Evolutionary conservation across 352 stramenopile species (phyloP).

Genomic region (Plasmopara viticola): DNA sequence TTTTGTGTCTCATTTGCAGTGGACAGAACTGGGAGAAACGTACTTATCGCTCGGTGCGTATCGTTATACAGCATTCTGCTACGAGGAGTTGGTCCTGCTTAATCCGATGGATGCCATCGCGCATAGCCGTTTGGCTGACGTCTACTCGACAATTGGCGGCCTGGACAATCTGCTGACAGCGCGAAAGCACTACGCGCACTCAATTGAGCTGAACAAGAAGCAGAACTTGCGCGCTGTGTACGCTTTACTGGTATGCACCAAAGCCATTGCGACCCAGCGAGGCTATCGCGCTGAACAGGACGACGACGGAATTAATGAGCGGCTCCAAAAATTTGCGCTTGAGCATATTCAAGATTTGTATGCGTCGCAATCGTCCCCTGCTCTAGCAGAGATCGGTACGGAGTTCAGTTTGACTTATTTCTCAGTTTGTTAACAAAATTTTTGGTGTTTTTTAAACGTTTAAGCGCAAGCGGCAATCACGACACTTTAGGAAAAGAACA

Average conservation of each 20-base stretch:
- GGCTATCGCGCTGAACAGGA: conserved; percentile 40
- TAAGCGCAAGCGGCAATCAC: conserved; percentile 29
- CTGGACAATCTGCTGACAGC: conserved; percentile 51
- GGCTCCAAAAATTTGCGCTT: conserved; percentile 46
- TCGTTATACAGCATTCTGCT: conserved; percentile 61
- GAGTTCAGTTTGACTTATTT: not conserved
- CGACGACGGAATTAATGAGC: conserved; percentile 50
- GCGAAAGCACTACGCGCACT: conserved; percentile 67
- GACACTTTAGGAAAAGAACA: conserved; percentile 17
- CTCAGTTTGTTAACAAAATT: not conserved
- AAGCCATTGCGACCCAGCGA: conserved; percentile 39
- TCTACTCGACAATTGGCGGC: conserved; percentile 60
- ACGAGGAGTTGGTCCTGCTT: conserved; percentile 64
- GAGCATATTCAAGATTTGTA: conserved; percentile 38
- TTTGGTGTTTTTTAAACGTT: conserved; percentile 1
- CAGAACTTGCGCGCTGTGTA: conserved; percentile 50
- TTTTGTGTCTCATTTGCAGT: conserved; percentile 27
- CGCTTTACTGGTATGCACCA: conserved; percentile 48
- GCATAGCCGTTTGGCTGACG: conserved; percentile 54
- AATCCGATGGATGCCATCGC: conserved; percentile 63
- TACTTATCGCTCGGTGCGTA: conserved; percentile 50
- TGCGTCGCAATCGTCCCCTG: conserved; percentile 26
- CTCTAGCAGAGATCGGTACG: conserved; percentile 40
- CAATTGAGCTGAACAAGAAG: conserved; percentile 59
- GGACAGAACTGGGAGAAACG: conserved; percentile 53